These are phyloP conservation scores for Daldinia caldariorum DNA, from an alignment of 495 filamentous ascomycete species.

Conservation along the genomic window DNA sequence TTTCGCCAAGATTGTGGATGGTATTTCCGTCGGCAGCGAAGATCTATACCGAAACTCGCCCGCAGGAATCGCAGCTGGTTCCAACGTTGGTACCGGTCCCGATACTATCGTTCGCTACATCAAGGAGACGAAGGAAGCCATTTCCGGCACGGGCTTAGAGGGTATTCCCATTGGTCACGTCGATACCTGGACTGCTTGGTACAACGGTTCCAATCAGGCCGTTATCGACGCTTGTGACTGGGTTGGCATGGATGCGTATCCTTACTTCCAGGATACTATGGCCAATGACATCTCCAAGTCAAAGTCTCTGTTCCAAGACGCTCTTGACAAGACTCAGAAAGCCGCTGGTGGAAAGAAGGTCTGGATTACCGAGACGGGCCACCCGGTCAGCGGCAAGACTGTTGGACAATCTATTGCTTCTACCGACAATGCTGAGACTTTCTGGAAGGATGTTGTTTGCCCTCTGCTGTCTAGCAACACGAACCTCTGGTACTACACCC, in stretches of 20 bases:
- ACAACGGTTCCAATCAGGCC: conserved; percentile 73
- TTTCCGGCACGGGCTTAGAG: conserved; percentile 66
- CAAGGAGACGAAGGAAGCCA: conserved; percentile 65
- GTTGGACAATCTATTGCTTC: conserved; percentile 70
- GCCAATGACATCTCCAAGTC: conserved; percentile 70
- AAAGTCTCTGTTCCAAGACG: conserved; percentile 69
- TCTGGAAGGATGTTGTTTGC: conserved; percentile 84
- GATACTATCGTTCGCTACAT: conserved; percentile 72
- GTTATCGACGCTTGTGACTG: conserved; percentile 79
- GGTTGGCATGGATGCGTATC: conserved; percentile 79
- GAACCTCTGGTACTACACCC: conserved; percentile 82
- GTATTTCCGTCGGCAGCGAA: conserved; percentile 92
- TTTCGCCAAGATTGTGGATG: conserved; percentile 73
- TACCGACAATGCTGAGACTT: conserved; percentile 75
- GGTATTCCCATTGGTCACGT: conserved; percentile 78
- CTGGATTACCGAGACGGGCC: conserved; percentile 93
- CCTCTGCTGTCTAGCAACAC: conserved; percentile 64
- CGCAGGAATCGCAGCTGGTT: conserved; percentile 55
- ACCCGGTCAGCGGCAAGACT: conserved; percentile 74
- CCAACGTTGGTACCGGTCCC: conserved; percentile 64
- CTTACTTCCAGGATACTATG: conserved; percentile 77
- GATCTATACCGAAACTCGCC: conserved; percentile 85
- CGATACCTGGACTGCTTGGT: conserved; percentile 91
- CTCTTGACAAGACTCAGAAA: conserved; percentile 65
- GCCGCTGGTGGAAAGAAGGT: conserved; percentile 73